Percentiles rank a stretch among this genome's conserved stretches.
Conservation (phyloP, 176 grass and related monocot species). For the Carex myosuroides region DNA sequence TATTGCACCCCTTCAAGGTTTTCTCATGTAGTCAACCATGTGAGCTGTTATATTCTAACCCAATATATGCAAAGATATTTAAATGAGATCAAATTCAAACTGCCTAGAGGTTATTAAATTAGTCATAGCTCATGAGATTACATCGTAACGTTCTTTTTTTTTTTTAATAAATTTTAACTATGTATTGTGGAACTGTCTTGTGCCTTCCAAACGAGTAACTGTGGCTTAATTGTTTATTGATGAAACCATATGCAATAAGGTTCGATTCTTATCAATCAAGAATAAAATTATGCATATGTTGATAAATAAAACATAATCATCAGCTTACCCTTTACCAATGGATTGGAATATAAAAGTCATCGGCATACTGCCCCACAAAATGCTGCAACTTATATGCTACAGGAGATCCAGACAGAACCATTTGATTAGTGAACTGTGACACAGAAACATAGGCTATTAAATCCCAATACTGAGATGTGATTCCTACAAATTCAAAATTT, state of each 20-base stretch:
- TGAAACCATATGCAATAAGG: not conserved
- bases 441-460: constrained; percentile 1
- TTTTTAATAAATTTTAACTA: not conserved
- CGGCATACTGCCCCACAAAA: not conserved
- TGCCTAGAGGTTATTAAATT: not conserved
- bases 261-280: not conserved
- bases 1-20: not conserved
- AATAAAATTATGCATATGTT: not conserved
- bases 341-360: not conserved
- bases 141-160: not conserved
- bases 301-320: not conserved
- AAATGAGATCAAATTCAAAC: not conserved
- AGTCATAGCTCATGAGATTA: not conserved
- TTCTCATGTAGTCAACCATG: constrained; percentile 11
- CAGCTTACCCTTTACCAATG: not conserved
- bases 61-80: not conserved
- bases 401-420: not conserved
- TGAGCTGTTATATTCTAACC: constrained; percentile 7
- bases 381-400: not conserved
- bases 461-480: not conserved
- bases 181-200: not conserved
- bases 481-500: constrained; percentile 6
- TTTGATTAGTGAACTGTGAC: not conserved
- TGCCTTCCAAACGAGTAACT: not conserved
- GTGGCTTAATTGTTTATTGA: not conserved